These are phyloP conservation scores for Thielaviopsis euricoi DNA, from an alignment of 2,329 filamentous ascomycete species.

Conservation along the genomic window DNA sequence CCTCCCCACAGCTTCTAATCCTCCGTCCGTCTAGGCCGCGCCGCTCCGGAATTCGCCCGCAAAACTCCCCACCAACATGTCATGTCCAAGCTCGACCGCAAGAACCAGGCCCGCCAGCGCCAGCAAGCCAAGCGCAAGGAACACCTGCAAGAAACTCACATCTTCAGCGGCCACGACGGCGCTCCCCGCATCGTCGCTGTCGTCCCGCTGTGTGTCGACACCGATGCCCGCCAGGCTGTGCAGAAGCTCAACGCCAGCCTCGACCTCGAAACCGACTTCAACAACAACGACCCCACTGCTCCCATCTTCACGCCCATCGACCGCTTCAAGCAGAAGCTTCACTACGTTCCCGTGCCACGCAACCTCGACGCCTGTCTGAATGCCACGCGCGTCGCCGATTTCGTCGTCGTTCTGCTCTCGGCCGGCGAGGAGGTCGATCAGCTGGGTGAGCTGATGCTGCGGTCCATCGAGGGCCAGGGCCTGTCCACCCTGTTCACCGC, in stretches of 20 bases:
- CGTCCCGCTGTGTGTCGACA: constrained; percentile 62
- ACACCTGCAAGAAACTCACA: constrained; percentile 57
- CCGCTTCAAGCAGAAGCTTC: constrained; percentile 85
- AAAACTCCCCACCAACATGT: constrained; percentile 91
- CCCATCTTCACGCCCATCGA: constrained; percentile 54
- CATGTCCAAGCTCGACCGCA: constrained; percentile 91
- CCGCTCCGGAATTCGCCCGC: constrained; percentile 54
- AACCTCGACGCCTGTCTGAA: constrained; percentile 68
- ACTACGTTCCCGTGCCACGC: constrained; percentile 61
- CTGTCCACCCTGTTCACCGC: constrained; percentile 82
- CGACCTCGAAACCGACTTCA: constrained; percentile 52
- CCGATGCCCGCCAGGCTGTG: constrained; percentile 51
- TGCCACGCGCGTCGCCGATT: constrained; percentile 77
- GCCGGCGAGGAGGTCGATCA: constrained; percentile 70
- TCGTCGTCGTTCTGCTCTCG: constrained; percentile 73
- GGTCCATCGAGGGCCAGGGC: constrained; percentile 82
- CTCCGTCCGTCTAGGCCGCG: constrained; percentile 44
- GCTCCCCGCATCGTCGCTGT: constrained; percentile 80
- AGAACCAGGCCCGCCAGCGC: constrained; percentile 87
- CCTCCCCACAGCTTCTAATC: not conserved
- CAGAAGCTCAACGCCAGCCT: constrained; percentile 59
- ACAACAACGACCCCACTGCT: constrained; percentile 29
- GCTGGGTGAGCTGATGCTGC: constrained; percentile 68
- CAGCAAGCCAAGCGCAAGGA: constrained; percentile 71
- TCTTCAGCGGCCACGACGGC: constrained; percentile 76